phyloP scores from a whole-genome alignment of 495 filamentous ascomycete genomes.

The Penicillium bialowiezense region DNA sequence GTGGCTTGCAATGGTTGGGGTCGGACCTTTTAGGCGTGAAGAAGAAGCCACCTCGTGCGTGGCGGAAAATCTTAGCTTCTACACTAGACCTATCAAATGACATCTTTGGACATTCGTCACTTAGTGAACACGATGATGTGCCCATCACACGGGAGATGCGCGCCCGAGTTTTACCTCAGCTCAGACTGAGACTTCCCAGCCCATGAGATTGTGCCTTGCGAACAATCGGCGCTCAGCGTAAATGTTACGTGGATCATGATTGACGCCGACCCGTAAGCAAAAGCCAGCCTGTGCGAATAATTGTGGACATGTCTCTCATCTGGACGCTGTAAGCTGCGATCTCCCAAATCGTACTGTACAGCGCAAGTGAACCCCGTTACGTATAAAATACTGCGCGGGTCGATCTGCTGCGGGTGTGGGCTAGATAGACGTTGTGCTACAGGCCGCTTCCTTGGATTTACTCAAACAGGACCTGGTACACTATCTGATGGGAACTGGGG shows the following conservation, averaged over 20 bases:
- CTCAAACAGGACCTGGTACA: neutral
- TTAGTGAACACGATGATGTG: too few relatives aligned
- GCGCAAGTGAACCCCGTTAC: neutral
- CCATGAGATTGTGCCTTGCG: neutral
- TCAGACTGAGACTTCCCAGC: neutral
- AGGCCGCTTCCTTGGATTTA: constrained; percentile 19
- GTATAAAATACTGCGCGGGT: neutral
- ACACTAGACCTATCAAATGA: neutral
- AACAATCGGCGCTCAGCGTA: neutral
- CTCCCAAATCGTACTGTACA: neutral
- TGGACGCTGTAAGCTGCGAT: neutral
- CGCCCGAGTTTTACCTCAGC: constrained; percentile 1
- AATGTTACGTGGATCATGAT: neutral
- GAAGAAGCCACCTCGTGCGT: neutral
- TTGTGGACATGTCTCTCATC: neutral
- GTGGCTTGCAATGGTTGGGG: neutral
- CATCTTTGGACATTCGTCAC: neutral
- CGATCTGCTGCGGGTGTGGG: neutral
- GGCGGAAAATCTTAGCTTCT: too few relatives aligned
- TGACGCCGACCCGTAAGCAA: neutral
- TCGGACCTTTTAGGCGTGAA: too few relatives aligned
- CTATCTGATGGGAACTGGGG: constrained; percentile 20
- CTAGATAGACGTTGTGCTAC: neutral
- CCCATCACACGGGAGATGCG: neutral
- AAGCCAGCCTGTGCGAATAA: neutral